Percentiles rank a stretch among this genome's conserved stretches.
phyloP scores from a whole-genome alignment of 495 filamentous ascomycete species.

The Letharia lupina region DNA sequence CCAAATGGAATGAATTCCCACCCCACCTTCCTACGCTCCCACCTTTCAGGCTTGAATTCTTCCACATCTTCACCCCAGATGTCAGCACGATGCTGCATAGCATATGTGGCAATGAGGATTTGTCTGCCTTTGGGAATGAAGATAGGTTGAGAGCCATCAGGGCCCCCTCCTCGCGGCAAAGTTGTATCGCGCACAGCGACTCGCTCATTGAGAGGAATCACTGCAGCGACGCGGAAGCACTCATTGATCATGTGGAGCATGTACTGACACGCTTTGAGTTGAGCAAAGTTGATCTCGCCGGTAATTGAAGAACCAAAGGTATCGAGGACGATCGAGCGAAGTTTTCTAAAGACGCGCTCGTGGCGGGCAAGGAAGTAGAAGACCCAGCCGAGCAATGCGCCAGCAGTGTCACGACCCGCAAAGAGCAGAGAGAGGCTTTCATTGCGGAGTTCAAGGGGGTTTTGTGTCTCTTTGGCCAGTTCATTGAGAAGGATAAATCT shows the following conservation, averaged over 20 bases:
- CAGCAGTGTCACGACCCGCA: conserved; percentile 33
- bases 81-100: conserved; percentile 49
- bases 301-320: conserved; percentile 7
- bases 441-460: conserved; percentile 52
- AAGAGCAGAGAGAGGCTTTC: conserved; percentile 56
- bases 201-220: conserved; percentile 55
- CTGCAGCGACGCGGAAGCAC: conserved; percentile 27
- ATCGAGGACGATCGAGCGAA: conserved; percentile 31
- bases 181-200: conserved; percentile 41
- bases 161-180: conserved; percentile 61
- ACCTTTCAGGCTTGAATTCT: conserved; percentile 52
- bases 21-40: conserved; percentile 38
- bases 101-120: conserved; percentile 40
- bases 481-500: conserved; percentile 45
- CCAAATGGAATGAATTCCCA: conserved; percentile 53
- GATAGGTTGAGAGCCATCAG: conserved; percentile 45
- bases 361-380: conserved; percentile 21
- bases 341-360: conserved; percentile 13
- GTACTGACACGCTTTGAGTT: conserved; percentile 16
- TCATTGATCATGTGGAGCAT: conserved; percentile 19
- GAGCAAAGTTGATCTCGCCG: conserved; percentile 12
- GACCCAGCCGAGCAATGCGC: conserved; percentile 34
- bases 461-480: conserved; percentile 49
- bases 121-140: conserved; percentile 39
- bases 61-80: conserved; percentile 49